Conservation (phyloP, 441 rosid species). For the Corymbia calophylla region DNA sequence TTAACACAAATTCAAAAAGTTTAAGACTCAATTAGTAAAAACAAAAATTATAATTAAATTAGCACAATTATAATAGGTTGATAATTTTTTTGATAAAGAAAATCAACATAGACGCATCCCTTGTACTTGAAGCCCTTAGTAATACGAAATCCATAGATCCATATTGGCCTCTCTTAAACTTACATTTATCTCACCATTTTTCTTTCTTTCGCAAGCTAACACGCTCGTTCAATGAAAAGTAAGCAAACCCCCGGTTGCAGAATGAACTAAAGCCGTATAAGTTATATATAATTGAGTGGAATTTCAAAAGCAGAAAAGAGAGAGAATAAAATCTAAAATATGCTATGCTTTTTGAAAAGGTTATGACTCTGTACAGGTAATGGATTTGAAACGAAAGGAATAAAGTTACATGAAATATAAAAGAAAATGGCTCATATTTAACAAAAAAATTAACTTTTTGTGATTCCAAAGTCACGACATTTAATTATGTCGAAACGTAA, state of each 20-base stretch:
- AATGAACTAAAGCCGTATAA: not conserved
- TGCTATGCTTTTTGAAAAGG: not conserved
- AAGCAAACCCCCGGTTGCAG: not conserved
- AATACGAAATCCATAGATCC: not conserved
- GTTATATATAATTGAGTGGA: not conserved
- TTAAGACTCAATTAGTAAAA: no score
- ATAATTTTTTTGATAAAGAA: accelerated
- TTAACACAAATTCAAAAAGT: accelerated
- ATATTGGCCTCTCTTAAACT: not conserved
- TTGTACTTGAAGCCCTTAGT: not conserved
- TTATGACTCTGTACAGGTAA: not conserved
- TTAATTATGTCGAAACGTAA: not conserved
- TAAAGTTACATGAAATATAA: not conserved
- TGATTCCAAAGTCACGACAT: not conserved
- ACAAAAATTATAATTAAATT: no score
- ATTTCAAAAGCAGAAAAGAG: not conserved
- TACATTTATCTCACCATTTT: not conserved
- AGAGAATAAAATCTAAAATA: not conserved
- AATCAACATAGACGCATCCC: not conserved
- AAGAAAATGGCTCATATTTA: not conserved
- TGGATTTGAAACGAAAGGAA: not conserved
- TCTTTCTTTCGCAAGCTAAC: not conserved
- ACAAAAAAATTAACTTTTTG: not conserved
- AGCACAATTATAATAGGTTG: accelerated
- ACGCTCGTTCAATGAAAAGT: not conserved